phyloP scores from a whole-genome alignment of 2,329 filamentous ascomycete species.

The Blumeriella jaapii region DNA sequence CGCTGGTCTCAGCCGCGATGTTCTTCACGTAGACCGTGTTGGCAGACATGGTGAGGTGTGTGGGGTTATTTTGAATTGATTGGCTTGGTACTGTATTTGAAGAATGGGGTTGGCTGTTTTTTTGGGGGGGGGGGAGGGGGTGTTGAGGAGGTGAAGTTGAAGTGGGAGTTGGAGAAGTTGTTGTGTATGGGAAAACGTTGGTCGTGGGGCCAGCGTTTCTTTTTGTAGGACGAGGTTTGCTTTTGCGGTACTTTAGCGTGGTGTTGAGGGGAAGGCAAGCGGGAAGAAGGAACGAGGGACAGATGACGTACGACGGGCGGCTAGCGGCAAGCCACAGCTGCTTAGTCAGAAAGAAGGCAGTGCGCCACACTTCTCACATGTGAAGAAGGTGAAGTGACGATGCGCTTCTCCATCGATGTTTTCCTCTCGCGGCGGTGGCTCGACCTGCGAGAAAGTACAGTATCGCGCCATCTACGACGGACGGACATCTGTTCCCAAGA shows the following conservation, averaged over 20 bases:
- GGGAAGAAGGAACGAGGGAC: not conserved
- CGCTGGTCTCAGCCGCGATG: conserved; percentile 69
- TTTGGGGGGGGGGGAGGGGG: not conserved
- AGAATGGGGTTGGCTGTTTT: not conserved
- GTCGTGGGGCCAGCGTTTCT: no score
- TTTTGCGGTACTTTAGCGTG: conserved; percentile 1
- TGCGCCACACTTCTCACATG: no score
- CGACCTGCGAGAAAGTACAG: no score
- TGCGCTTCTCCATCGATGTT: no score
- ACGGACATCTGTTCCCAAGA: no score
- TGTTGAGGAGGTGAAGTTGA: not conserved
- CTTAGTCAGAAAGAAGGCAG: no score
- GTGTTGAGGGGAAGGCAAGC: not conserved
- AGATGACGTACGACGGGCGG: conserved; percentile 4
- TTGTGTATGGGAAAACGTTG: conserved; percentile 2
- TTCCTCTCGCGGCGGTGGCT: no score
- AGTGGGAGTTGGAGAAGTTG: not conserved
- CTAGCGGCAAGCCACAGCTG: no score
- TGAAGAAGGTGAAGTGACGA: no score
- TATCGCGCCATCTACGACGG: no score
- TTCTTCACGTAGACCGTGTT: conserved; percentile 76
- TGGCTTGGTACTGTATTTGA: no score
- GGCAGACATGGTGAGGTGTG: conserved; percentile 22
- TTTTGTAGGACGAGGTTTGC: no score
- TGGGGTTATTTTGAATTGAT: conserved; percentile 6